Percentiles rank a stretch among this genome's conserved stretches.
Conservation (phyloP, 768 basidiomycete species). For the Panaeolus cyanescens region DNA sequence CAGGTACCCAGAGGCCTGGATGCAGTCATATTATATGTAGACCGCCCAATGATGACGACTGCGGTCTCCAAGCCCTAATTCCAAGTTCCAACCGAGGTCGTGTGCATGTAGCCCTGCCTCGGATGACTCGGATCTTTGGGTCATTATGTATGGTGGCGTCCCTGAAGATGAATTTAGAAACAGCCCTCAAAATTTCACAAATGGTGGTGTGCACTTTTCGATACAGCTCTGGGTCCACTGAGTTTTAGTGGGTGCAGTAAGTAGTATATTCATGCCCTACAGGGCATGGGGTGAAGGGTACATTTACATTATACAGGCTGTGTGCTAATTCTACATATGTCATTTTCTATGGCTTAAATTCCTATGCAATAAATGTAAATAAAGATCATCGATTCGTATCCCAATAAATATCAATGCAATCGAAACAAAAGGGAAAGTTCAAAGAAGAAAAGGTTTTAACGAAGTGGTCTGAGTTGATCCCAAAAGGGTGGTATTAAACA, state of each 20-base stretch:
- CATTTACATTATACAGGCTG: background rate
- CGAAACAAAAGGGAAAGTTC: background rate
- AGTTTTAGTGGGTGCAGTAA: background rate
- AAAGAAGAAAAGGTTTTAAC: background rate
- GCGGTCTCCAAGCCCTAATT: no score
- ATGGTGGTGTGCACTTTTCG: background rate
- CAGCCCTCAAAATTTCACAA: background rate
- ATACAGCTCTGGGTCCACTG: background rate
- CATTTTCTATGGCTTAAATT: background rate
- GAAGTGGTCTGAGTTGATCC: background rate
- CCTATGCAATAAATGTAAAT: background rate
- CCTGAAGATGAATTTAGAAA: background rate
- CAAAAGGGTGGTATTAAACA: background rate
- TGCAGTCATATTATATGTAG: no score
- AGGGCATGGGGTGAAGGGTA: background rate
- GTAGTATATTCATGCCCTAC: background rate
- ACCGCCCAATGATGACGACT: no score
- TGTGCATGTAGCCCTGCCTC: background rate
- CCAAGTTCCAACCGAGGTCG: background rate
- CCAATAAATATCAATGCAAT: background rate
- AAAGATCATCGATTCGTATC: background rate
- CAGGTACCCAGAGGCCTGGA: no score
- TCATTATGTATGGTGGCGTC: background rate
- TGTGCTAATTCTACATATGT: background rate
- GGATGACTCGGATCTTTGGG: background rate